phyloP scores from a whole-genome alignment of 306 rosid genomes.

The Prunus fruticosa region DNA sequence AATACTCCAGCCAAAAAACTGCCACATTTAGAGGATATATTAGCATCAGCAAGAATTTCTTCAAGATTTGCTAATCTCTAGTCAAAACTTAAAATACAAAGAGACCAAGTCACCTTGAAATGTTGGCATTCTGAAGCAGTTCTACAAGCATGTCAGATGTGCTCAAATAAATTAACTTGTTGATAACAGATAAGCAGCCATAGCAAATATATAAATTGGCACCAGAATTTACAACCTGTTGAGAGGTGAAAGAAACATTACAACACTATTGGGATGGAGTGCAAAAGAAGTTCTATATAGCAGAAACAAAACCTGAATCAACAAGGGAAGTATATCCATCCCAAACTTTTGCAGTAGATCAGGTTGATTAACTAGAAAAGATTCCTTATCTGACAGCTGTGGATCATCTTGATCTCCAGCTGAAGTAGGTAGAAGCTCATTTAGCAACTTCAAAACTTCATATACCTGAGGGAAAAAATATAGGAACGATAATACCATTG shows the following conservation, averaged over 20 bases:
- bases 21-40: slow-evolving; percentile 37
- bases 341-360: slow-evolving; percentile 76
- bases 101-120: slow-evolving; percentile 69
- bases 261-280: slow-evolving; percentile 8
- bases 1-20: slow-evolving; percentile 93
- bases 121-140: slow-evolving; percentile 63
- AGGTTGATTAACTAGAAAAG: slow-evolving; percentile 51
- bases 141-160: slow-evolving; percentile 73
- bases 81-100: slow-evolving; percentile 8
- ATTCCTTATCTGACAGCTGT: slow-evolving; percentile 50
- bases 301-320: slow-evolving; percentile 76
- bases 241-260: slow-evolving; percentile 23
- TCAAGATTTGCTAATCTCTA: slow-evolving; percentile 14
- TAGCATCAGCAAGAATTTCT: slow-evolving; percentile 28
- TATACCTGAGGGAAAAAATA: slow-evolving; percentile 47
- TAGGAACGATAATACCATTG: not conserved
- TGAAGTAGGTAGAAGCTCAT: slow-evolving; percentile 77
- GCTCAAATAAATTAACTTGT: slow-evolving; percentile 73
- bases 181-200: slow-evolving; percentile 74
- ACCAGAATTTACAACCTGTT: slow-evolving; percentile 91
- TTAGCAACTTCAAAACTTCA: slow-evolving; percentile 81
- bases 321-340: slow-evolving; percentile 66
- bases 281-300: slow-evolving; percentile 7
- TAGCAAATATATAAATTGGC: slow-evolving; percentile 80
- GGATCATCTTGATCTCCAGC: slow-evolving; percentile 57